Evolutionary conservation across 257 asterid species (phyloP).

Genomic region (Scutellaria barbata): DNA sequence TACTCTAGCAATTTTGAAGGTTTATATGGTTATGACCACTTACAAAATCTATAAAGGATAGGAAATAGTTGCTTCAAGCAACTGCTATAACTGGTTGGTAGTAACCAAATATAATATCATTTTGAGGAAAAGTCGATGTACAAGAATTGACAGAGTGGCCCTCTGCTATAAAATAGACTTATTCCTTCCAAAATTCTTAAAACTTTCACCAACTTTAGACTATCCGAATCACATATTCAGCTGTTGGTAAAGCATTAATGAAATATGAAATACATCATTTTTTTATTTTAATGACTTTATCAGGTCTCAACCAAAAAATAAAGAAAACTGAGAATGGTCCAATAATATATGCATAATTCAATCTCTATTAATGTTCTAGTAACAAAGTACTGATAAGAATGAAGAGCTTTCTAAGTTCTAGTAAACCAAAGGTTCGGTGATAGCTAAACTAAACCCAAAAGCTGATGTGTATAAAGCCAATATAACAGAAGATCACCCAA

Average conservation of each 20-base stretch:
- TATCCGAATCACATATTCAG: neutral
- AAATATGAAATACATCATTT: constrained; percentile 17
- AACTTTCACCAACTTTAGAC: constrained; percentile 19
- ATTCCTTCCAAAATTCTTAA: constrained; percentile 2
- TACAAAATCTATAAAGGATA: neutral
- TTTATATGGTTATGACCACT: neutral
- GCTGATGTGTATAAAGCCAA: neutral
- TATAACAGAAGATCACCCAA: neutral
- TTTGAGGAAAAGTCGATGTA: too few relatives aligned
- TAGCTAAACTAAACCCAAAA: constrained; percentile 10
- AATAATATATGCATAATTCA: neutral
- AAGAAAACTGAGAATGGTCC: neutral
- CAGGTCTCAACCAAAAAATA: neutral
- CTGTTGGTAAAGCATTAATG: constrained; percentile 8
- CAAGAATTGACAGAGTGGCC: too few relatives aligned
- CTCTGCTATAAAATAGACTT: neutral
- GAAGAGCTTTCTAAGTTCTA: constrained; percentile 10
- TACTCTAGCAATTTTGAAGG: too few relatives aligned
- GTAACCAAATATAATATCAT: too few relatives aligned
- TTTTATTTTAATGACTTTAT: neutral
- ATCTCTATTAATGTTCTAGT: neutral
- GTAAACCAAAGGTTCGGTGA: constrained; percentile 2
- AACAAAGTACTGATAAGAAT: neutral
- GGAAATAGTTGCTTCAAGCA: neutral
- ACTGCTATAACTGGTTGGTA: neutral